phyloP scores from a whole-genome alignment of 768 basidiomycete species.

The Collybiopsis luxurians region DNA sequence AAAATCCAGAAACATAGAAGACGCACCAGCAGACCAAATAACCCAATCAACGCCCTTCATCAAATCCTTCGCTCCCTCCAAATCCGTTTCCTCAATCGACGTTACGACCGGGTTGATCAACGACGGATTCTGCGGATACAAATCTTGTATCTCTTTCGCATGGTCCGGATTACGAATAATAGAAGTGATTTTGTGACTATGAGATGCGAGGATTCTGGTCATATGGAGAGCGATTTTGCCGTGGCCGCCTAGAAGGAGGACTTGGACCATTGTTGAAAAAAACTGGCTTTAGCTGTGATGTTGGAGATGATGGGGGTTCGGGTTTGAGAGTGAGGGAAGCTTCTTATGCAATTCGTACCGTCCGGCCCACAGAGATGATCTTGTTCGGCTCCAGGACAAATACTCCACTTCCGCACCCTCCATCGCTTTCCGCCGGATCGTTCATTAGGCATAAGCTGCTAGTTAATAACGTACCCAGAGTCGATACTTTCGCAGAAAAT shows the following conservation, averaged over 20 bases:
- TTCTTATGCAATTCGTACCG: too few relatives aligned
- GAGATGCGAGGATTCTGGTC: conserved; percentile 3
- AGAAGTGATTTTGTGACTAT: conserved; percentile 1
- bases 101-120: neutral
- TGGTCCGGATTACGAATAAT: conserved; percentile 8
- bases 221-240: conserved; percentile 7
- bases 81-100: conserved; percentile 7
- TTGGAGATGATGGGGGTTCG: too few relatives aligned
- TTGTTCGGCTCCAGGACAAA: too few relatives aligned
- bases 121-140: neutral
- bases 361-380: too few relatives aligned
- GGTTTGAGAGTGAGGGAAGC: too few relatives aligned
- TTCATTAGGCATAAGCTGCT: too few relatives aligned
- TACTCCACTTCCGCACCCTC: too few relatives aligned
- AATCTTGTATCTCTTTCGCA: neutral
- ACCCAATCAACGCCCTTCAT: conserved; percentile 8
- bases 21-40: conserved; percentile 7
- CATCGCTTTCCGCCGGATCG: too few relatives aligned
- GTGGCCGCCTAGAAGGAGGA: conserved; percentile 6
- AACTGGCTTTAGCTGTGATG: too few relatives aligned
- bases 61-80: conserved; percentile 2
- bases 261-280: neutral
- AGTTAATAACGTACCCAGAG: too few relatives aligned
- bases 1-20: too few relatives aligned
- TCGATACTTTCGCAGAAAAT: too few relatives aligned